Base-by-base conservation (phyloP, 2,329 filamentous ascomycete genomes). In the Coniochaeta ligniaria region DNA sequence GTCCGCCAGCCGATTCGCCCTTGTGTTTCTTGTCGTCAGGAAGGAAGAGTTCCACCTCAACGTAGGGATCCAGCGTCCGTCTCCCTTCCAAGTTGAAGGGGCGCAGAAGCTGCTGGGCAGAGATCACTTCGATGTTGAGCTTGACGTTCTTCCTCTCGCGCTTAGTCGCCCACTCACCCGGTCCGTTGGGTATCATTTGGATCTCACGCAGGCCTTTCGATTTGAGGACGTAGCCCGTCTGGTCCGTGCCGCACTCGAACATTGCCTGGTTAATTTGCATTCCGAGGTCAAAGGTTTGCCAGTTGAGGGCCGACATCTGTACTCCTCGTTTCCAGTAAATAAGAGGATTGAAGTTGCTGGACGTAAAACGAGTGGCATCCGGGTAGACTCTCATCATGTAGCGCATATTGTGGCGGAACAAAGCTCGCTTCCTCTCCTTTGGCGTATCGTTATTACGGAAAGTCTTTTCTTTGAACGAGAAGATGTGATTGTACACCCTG, bases 241-340 rank as follows among this genome's bases (percentile, higher is more conserved):
- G 85, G 75, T 97, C 95, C 14, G 84, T 88, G 50, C 92, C 91
- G 61, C 91, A 91, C 55, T 92, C 90, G 71, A 97, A 99, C 95
- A 99, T 98, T 69, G 95, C 95, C 66, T 95, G 90, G 72, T 98
- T 98, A 73, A 98, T 83, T 71, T 98, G 94, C 84, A 97, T 95
- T 54, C 93, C 92, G 20, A 96, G 82, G 71, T 98, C 95, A 70
- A 96, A 97, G 0, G 93, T 98, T 75, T 99, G 95, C 94, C 95
- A 98, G 75, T 99, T 99, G 64, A 98, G 81, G 0, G 95, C 95
- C 16, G 90, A 92, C 94, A 99, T 98, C 75, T 99, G 95, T 20
- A 97, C 95, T 35, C 95, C 95, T 50, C 92, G 88, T 58, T 94
- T 88, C 95, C 95, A 99, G 72, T 95, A 96, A 63, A 89, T 87